Base-by-base conservation (phyloP, 2,329 filamentous ascomycete genomes). In the Colletotrichum orchidophilum region DNA sequence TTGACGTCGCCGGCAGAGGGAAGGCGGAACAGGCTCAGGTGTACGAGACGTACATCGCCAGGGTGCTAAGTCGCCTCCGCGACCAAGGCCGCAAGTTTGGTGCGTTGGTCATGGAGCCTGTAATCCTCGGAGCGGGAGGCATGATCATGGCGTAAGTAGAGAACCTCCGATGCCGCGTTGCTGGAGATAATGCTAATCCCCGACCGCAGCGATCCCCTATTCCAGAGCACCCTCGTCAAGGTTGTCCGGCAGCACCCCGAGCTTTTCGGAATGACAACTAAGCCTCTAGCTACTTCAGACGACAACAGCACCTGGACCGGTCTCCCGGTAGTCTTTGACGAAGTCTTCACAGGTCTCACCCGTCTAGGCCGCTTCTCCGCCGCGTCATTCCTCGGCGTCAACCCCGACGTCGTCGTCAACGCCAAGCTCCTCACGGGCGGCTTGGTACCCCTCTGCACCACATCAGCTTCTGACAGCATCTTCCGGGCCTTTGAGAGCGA, bases 281-380 rank as follows among this genome's bases (percentile, higher is more conserved):
- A 46, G 0, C 39, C 65, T 42, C 9, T 71, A 46, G 67, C 75
- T n/a, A 21, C 29, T 11, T 74, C 76, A 1, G 4, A 26, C 7
- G 58, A 59, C 39, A 61, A 75, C 35, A 76, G 75, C 9, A 74
- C 83, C 33, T 97, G 94, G 94, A 85, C 86, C 1, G 93, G 94
- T 2, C 87, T 97, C 4, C 94, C 94, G 0, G 83, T 97, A 49
- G 86, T 97, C 75, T 94, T 94, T 74, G 94, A 97, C 77, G 94
- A 97, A 78, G 94, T 97, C 42, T 97, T 97, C 81, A 96, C 94
- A 0, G 94, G 94, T 1, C 84, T 97, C 5, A 95, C 95, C 79
- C 93, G 94, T 13, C 89, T 97, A 0, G 94, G 94, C 2, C 88
- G 91, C 49, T 90, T 92, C 77, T 91, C 88, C 1, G 87, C 93